Evolutionary conservation across 2,329 filamentous ascomycete species (phyloP), one percentile per base, ranked within the genome.

Genomic region (Graphilbum fragrans): DNA sequence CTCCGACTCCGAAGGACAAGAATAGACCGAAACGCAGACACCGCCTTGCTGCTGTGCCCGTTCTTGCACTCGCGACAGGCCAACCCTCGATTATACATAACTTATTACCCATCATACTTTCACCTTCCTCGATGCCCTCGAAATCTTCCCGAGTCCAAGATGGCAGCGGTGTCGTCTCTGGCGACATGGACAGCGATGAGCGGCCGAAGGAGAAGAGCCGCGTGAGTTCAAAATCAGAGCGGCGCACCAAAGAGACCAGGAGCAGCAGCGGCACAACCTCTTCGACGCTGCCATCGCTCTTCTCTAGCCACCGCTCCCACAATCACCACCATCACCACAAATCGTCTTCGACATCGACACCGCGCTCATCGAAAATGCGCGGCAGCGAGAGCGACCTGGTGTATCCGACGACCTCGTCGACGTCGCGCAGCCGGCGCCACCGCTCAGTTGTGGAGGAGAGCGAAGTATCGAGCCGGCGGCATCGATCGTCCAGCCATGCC

Each of bases 331-430:
- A 35, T n/a, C 38, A 27, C 12, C 33, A 38, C 38, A 47, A 45
- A 31, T 16, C 37, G 19, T 44, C 47, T 6, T 20, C 45, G 5
- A 33, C 41, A 4, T 22, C 35, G 16, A 31, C 39, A 0, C 18
- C 38, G 11, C 41, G 44, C 14, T 27, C 46, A 21, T 29, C 42
- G 16, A 45, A 44, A 21, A 16, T 34, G 11, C 42, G 44, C 19
- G 17, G 42, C 2, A 40, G 25, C 33, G 46, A 48, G 43, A 49
- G 47, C 39, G 47, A 49, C 10, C 41, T 47, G 18, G 31, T 44
- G 9, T 42, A 32, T 18, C 41, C 41, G 1, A 41, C 44, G 3
- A 20, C 42, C 3, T 40, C 44, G 14, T 35, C 44, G 2, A 2
- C 32, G 11, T 41, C 40, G 1, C 45, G 43, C 20, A 40, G 45